Evolutionary conservation across 2,329 filamentous ascomycete species (phyloP).

Genomic region (Cytospora schulzeri): DNA sequence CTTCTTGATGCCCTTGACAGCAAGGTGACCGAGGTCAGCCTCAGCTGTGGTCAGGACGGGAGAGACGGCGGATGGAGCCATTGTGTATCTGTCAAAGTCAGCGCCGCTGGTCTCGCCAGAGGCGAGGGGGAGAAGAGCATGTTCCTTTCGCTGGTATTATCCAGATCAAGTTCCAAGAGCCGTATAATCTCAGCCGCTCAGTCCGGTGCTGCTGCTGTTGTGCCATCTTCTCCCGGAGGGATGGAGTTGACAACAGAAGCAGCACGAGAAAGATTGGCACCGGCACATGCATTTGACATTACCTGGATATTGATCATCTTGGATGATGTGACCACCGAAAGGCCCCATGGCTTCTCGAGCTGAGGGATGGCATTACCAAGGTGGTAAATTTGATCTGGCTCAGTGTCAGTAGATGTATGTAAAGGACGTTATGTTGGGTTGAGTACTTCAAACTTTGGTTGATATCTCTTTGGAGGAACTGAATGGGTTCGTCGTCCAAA

Average conservation of each 20-base stretch:
- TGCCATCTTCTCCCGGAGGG: background rate
- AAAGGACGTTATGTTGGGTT: background rate
- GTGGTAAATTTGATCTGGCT: background rate
- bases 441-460: background rate
- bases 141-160: conserved; percentile 80
- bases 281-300: conserved; percentile 41
- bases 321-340: conserved; percentile 27
- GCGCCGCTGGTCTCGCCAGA: conserved; percentile 42
- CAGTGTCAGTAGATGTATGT: conserved; percentile 11
- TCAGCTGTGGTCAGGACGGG: conserved; percentile 55
- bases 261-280: conserved; percentile 34
- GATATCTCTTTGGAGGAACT: background rate
- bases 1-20: conserved; percentile 42
- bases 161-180: conserved; percentile 41
- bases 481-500: background rate
- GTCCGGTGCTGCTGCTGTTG: conserved; percentile 4
- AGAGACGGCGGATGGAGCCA: conserved; percentile 77
- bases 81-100: conserved; percentile 48
- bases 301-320: conserved; percentile 36
- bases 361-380: conserved; percentile 20
- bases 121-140: conserved; percentile 65
- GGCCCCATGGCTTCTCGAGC: conserved; percentile 23
- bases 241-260: background rate
- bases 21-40: conserved; percentile 38
- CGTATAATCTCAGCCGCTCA: conserved; percentile 43